These are phyloP conservation scores for Neopestalotiopsis clavispora DNA, from an alignment of 2,329 filamentous ascomycete genomes.

Conservation along the genomic window DNA sequence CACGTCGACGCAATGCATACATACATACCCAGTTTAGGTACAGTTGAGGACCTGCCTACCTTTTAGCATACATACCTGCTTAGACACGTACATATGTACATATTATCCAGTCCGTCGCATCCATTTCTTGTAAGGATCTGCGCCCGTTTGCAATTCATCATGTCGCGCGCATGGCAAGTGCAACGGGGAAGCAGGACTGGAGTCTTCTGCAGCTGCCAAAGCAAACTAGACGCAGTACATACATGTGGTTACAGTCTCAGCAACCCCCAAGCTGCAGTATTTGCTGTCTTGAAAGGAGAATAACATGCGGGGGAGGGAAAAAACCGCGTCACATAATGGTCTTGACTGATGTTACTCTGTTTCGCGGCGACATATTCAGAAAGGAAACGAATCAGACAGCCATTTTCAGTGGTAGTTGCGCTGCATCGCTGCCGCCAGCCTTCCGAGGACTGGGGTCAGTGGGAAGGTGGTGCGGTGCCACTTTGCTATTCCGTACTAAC, in stretches of 20 bases:
- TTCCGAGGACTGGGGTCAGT: neutral
- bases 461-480: neutral
- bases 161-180: neutral
- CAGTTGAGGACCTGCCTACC: too few species aligned
- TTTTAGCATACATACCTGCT: too few species aligned
- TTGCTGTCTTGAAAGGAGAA: neutral
- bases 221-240: neutral
- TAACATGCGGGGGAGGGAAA: neutral
- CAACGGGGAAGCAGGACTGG: neutral
- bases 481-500: neutral
- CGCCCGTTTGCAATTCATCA: neutral
- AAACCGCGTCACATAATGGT: neutral
- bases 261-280: neutral
- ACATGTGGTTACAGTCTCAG: too few species aligned
- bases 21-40: neutral
- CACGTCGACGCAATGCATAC: neutral
- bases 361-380: neutral
- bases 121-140: neutral
- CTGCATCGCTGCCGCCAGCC: neutral
- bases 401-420: neutral
- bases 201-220: neutral
- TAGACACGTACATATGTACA: neutral
- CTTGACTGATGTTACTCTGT: neutral
- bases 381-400: neutral
- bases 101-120: neutral